phyloP scores from a whole-genome alignment of 306 rosid species.

The Glycine latifolia region DNA sequence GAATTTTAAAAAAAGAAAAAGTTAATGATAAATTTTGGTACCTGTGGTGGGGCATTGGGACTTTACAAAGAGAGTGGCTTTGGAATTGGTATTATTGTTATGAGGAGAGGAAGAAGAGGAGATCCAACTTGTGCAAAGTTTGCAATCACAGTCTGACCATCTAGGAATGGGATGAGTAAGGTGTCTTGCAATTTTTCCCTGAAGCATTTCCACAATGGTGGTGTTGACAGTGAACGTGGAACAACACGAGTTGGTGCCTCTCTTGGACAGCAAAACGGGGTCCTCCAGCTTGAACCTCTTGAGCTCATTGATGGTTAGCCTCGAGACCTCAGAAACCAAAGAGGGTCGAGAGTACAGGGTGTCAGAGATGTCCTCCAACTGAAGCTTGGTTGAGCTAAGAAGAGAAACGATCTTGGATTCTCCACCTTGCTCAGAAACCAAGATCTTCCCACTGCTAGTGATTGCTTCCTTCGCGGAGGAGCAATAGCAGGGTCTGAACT shows the following conservation, averaged over 20 bases:
- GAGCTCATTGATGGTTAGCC: conserved; percentile 53
- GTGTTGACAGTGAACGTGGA: conserved; percentile 56
- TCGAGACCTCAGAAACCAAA: conserved; percentile 72
- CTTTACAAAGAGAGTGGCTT: conserved; percentile 68
- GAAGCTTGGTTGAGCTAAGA: conserved; percentile 62
- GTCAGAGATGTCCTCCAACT: conserved; percentile 84
- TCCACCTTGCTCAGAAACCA: conserved; percentile 83
- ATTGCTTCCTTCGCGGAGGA: conserved; percentile 76
- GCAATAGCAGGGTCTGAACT: conserved; percentile 86
- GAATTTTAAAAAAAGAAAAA: too few relatives aligned
- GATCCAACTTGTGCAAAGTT: conserved; percentile 70
- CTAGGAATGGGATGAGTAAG: conserved; percentile 52
- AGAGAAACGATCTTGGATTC: conserved; percentile 78
- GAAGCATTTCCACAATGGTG: conserved; percentile 82
- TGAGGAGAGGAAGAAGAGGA: not conserved
- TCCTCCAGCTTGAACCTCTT: conserved; percentile 54
- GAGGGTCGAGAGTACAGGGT: conserved; percentile 87
- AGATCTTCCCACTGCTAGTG: conserved; percentile 73
- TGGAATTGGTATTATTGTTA: not conserved
- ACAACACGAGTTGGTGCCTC: not conserved
- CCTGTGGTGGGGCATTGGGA: conserved; percentile 65
- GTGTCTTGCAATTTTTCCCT: conserved; percentile 61
- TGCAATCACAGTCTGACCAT: conserved; percentile 96
- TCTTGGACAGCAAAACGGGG: conserved; percentile 39
- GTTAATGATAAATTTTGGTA: conserved; percentile 8